Conservation (phyloP, 106 monocot species). For the Iris macrosiphon region DNA sequence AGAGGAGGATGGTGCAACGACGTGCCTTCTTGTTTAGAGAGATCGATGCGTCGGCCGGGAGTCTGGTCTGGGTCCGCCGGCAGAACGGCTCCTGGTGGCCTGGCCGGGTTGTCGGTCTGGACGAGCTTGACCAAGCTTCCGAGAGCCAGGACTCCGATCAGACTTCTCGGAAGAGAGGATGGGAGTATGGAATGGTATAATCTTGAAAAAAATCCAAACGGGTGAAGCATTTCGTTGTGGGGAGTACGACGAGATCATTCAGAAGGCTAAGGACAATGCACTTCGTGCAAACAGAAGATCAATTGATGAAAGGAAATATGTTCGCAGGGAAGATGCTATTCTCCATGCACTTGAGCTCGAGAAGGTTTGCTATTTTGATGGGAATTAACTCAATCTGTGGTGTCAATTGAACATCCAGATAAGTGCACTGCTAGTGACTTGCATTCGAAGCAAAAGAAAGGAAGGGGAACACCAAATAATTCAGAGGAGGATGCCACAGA, state of each 20-base stretch:
- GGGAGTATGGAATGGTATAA: slow-evolving; percentile 78
- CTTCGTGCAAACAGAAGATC: slow-evolving; percentile 16
- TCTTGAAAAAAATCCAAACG: slow-evolving; percentile 67
- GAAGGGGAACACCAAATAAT: slow-evolving; percentile 43
- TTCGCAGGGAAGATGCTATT: slow-evolving; percentile 71
- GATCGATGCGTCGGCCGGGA: slow-evolving; percentile 29
- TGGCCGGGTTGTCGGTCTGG: slow-evolving; percentile 34
- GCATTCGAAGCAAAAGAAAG: slow-evolving; percentile 18
- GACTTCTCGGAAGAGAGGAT: slow-evolving; percentile 65
- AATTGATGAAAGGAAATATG: slow-evolving; percentile 43
- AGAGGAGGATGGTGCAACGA: no score
- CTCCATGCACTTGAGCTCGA: slow-evolving; percentile 72
- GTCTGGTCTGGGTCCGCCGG: slow-evolving; percentile 69
- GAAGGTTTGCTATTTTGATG: slow-evolving; percentile 10
- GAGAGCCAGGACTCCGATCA: slow-evolving; percentile 56
- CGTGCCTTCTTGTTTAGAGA: no score
- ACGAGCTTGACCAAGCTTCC: slow-evolving; percentile 29
- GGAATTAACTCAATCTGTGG: slow-evolving; percentile 26
- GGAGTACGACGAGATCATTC: slow-evolving; percentile 65
- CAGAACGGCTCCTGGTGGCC: slow-evolving; percentile 92
- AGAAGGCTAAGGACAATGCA: slow-evolving; percentile 43
- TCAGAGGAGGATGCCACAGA: slow-evolving; percentile 43
- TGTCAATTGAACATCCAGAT: slow-evolving; percentile 18
- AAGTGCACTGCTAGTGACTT: slow-evolving; percentile 5
- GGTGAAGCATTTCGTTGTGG: slow-evolving; percentile 76